phyloP scores from a whole-genome alignment of 192 early-diverging fungal genomes.

The Podila epicladia region DNA sequence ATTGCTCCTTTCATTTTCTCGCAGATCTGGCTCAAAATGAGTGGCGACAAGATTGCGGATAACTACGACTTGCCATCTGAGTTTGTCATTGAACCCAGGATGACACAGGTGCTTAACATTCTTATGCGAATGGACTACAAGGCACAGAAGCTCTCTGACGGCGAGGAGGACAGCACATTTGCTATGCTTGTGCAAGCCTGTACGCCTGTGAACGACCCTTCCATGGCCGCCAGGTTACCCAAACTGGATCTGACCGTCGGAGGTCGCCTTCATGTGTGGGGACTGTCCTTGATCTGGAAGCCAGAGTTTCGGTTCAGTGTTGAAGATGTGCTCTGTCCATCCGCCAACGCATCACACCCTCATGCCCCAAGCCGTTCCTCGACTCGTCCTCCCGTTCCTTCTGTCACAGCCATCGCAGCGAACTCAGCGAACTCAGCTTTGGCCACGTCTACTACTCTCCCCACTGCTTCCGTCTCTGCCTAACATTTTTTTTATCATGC shows the following conservation, averaged over 20 bases:
- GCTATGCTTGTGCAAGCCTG: not conserved
- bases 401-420: conserved; percentile 4
- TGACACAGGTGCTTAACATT: conserved; percentile 12
- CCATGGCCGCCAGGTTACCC: not conserved
- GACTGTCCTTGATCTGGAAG: conserved; percentile 41
- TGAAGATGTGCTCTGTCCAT: conserved; percentile 25
- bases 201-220: not conserved
- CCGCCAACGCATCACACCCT: not conserved
- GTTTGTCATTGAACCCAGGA: conserved; percentile 20
- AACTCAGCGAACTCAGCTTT: not conserved
- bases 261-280: conserved; percentile 32
- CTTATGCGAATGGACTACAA: conserved; percentile 34
- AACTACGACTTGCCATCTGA: conserved; percentile 8
- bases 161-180: not conserved
- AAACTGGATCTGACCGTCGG: conserved; percentile 11
- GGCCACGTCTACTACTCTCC: not conserved
- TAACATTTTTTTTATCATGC: not conserved
- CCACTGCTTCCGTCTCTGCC: not conserved
- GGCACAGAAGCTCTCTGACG: not conserved
- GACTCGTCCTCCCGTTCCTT: not conserved
- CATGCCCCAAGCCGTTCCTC: not conserved
- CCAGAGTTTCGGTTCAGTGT: conserved; percentile 19
- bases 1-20: not conserved
- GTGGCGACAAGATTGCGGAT: conserved; percentile 19
- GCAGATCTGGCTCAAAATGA: conserved; percentile 7